Base-by-base conservation (phyloP, 257 asterid species). In the Penstemon eatonii region DNA sequence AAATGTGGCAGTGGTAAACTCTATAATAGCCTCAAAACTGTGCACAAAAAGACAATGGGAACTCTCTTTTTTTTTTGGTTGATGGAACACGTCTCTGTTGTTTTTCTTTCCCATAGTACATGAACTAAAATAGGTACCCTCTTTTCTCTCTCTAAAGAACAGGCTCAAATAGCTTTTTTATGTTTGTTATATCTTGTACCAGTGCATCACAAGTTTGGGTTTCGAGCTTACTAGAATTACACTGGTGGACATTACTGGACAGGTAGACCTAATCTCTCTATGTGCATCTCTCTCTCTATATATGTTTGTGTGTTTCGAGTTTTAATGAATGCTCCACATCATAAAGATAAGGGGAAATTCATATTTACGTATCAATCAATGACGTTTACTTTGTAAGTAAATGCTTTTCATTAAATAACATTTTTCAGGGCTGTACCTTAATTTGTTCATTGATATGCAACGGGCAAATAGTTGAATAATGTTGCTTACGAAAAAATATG, bases 221-320 rank as follows among this genome's bases (percentile, higher is more conserved):
- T 90, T 94, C 76, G 96, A 93, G 85, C 97, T 90, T 47, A 90
- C 97, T 45, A 87, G 97, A 84, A 71, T 83, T 55, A 93, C 97
- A 36, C 54, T 93, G 68, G 96, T 93, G 78, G 95, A 90, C 81
- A 73, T 75, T 77, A 63, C 74, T 1, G 96, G 97, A 65, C 86
- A 90, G 99, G 99, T 90, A 25, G 33, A 25, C 33, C 33, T 72
- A 60, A 12, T 62, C 45, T 59, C 65, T 43, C 66, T 40, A 44
- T 46, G 10, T 45, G 53, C 37, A 38, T 33, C 55, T 59, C 59
- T 56, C 46, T 51, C 37, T 50, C 45, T n/a, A 4, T 49, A 10
- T 11, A 49, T 49, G 18, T 25, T 25, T 25, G 33, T 25, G 33
- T 25, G 33, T 25, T 25, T 25, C 33, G 33, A 25, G 33, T 25